phyloP scores from a whole-genome alignment of 495 filamentous ascomycete species.

The Daldinia decipiens region DNA sequence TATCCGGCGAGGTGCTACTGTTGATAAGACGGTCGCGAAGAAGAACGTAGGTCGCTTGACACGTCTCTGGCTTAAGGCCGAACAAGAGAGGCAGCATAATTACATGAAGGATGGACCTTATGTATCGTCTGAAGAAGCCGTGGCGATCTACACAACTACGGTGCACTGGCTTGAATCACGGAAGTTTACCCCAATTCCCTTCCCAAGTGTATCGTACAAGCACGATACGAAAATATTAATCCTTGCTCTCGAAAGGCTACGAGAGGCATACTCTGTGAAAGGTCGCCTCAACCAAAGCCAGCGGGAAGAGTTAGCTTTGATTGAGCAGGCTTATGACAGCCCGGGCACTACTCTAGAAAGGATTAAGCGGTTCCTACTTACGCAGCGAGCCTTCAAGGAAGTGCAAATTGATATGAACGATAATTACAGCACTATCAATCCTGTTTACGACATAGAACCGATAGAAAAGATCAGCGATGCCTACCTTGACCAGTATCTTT shows the following conservation, averaged over 20 bases:
- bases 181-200: conserved; percentile 98
- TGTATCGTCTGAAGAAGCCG: conserved; percentile 97
- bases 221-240: conserved; percentile 99
- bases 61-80: conserved; percentile 95
- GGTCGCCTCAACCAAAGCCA: conserved; percentile 97
- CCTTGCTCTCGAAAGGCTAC: conserved; percentile 89
- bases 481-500: conserved; percentile 97
- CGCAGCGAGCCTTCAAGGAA: conserved; percentile 98
- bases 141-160: conserved; percentile 98
- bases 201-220: conserved; percentile 99
- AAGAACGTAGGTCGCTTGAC: conserved; percentile 98
- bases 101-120: conserved; percentile 99
- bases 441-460: conserved; percentile 98
- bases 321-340: conserved; percentile 98
- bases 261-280: conserved; percentile 98
- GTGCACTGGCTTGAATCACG: conserved; percentile 99
- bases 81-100: conserved; percentile 98
- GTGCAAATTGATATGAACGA: conserved; percentile 99
- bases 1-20: conserved; percentile 93
- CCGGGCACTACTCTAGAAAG: conserved; percentile 94
- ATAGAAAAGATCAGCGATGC: conserved; percentile 99
- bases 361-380: conserved; percentile 98
- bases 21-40: conserved; percentile 99
- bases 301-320: conserved; percentile 94
- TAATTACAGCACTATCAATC: conserved; percentile 98